phyloP scores from a whole-genome alignment of 192 early-diverging fungal genomes.

The Backusella macrospora region DNA sequence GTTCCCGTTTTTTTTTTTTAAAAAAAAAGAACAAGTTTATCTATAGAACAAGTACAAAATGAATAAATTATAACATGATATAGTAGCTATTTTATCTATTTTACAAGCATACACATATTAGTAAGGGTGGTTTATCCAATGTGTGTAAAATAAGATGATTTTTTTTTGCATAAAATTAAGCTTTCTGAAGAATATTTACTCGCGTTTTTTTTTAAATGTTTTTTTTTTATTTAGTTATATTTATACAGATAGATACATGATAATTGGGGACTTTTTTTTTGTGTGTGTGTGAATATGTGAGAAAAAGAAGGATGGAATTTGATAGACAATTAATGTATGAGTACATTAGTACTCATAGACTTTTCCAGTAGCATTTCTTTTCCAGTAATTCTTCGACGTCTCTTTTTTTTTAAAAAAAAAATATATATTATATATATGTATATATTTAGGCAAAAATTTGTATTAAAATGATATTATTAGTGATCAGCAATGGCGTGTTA shows the following conservation, averaged over 20 bases:
- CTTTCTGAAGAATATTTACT: too few relatives aligned
- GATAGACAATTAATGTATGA: background rate
- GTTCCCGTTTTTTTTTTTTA: too few relatives aligned
- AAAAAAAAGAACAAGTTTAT: too few relatives aligned
- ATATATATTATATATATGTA: background rate
- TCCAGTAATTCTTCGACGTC: conserved; percentile 1
- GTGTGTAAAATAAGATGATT: too few relatives aligned
- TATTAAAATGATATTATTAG: background rate
- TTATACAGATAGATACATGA: background rate
- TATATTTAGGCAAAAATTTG: too few relatives aligned
- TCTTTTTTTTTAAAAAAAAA: background rate
- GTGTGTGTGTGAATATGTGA: background rate
- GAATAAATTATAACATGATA: too few relatives aligned
- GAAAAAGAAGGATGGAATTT: background rate
- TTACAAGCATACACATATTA: too few relatives aligned
- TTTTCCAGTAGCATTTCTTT: conserved; percentile 5
- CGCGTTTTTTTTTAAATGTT: too few relatives aligned
- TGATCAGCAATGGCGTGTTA: background rate
- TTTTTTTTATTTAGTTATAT: background rate
- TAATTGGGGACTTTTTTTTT: background rate
- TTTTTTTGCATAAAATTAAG: too few relatives aligned
- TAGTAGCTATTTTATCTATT: too few relatives aligned
- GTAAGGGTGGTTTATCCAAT: too few relatives aligned
- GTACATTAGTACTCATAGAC: background rate
- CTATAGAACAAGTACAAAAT: too few relatives aligned